phyloP scores from a whole-genome alignment of 495 filamentous ascomycete species.

The Hypoxylon crocopeplum region DNA sequence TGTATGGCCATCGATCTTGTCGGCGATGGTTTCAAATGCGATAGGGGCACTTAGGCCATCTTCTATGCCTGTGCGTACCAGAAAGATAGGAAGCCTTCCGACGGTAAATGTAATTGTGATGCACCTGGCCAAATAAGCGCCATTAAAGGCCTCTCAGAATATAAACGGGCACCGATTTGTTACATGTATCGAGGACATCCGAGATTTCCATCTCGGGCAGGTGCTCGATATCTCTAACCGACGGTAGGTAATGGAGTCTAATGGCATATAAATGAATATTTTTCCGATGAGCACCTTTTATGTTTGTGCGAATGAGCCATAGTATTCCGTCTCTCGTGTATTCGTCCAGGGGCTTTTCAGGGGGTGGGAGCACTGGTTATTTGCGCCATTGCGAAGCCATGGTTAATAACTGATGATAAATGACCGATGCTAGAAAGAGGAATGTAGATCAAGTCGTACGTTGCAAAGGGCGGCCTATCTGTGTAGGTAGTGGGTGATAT shows the following conservation, averaged over 20 bases:
- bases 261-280: slow-evolving; percentile 17
- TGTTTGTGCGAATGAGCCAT: neutral
- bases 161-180: no score
- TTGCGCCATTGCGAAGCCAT: no score
- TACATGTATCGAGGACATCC: no score
- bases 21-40: slow-evolving; percentile 34
- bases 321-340: neutral
- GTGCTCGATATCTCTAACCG: neutral
- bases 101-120: no score
- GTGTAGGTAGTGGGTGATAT: neutral
- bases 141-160: no score
- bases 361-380: neutral
- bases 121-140: no score
- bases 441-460: neutral
- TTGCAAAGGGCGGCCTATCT: neutral
- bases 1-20: slow-evolving; percentile 7
- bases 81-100: slow-evolving; percentile 21
- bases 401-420: no score
- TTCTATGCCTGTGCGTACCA: slow-evolving; percentile 35
- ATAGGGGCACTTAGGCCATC: slow-evolving; percentile 38
- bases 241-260: neutral
- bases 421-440: neutral
- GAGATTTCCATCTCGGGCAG: neutral
- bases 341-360: neutral
- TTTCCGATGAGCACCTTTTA: neutral